phyloP scores from a whole-genome alignment of 768 basidiomycete genomes.

The Boletus rex-veris region DNA sequence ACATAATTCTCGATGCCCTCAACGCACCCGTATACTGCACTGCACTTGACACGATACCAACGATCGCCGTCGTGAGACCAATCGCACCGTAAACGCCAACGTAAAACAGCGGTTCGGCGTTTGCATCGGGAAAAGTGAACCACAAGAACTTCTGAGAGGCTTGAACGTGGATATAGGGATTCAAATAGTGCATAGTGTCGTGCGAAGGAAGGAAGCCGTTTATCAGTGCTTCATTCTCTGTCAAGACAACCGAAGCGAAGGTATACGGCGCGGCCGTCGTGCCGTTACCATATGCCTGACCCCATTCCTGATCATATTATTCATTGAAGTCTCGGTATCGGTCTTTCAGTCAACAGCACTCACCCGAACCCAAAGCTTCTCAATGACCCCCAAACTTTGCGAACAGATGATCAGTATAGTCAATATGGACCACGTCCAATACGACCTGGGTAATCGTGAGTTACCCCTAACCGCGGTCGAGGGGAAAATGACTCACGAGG shows the following conservation, averaged over 20 bases:
- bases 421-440: slow-evolving; percentile 30
- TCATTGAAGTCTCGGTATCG: not conserved
- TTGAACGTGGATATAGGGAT: slow-evolving; percentile 17
- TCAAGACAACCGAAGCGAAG: slow-evolving; percentile 22
- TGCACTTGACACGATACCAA: slow-evolving; percentile 43
- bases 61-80: slow-evolving; percentile 46
- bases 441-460: slow-evolving; percentile 21
- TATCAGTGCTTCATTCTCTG: slow-evolving; percentile 30
- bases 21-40: slow-evolving; percentile 57
- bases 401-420: slow-evolving; percentile 20
- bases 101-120: slow-evolving; percentile 67
- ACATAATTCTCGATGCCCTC: slow-evolving; percentile 35
- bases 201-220: slow-evolving; percentile 20
- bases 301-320: slow-evolving; percentile 25
- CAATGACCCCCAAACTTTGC: slow-evolving; percentile 25
- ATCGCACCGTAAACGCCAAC: slow-evolving; percentile 65
- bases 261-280: slow-evolving; percentile 8
- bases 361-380: slow-evolving; percentile 33
- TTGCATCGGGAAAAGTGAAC: slow-evolving; percentile 44
- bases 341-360: not conserved
- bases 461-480: not conserved
- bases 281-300: slow-evolving; percentile 19
- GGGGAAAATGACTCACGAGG: slow-evolving; percentile 43
- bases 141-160: slow-evolving; percentile 1
- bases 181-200: slow-evolving; percentile 12